phyloP scores from a whole-genome alignment of 139 green algal species.

The Picochlorum sp. region DNA sequence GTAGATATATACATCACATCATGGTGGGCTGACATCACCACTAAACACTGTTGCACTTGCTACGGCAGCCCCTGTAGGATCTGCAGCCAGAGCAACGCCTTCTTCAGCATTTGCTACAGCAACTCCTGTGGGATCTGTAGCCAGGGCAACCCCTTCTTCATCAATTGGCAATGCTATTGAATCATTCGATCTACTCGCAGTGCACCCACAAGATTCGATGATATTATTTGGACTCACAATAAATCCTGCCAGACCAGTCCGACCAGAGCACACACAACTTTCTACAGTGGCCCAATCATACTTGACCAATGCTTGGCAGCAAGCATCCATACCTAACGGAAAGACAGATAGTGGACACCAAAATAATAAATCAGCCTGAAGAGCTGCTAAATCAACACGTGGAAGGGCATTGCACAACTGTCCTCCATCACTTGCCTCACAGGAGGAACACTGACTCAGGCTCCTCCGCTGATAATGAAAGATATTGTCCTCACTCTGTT shows the following conservation, averaged over 20 bases:
- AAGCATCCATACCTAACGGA: slow-evolving; percentile 1
- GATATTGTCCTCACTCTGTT: neutral
- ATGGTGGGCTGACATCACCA: too few species aligned
- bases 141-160: too few species aligned
- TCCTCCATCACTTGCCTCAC: neutral
- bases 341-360: neutral
- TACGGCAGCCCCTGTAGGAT: too few species aligned
- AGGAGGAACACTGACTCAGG: neutral
- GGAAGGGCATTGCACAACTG: neutral
- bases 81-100: too few species aligned
- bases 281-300: neutral
- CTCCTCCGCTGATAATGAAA: neutral
- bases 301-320: neutral
- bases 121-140: too few species aligned
- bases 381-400: neutral
- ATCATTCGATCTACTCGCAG: neutral
- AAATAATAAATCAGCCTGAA: neutral
- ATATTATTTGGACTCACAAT: neutral
- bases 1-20: too few species aligned
- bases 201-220: neutral
- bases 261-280: neutral
- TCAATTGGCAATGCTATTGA: too few species aligned
- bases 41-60: too few species aligned
- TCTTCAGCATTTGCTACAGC: too few species aligned
- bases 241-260: neutral